phyloP scores from a whole-genome alignment of 768 basidiomycete genomes.

The Calocybe indica region DNA sequence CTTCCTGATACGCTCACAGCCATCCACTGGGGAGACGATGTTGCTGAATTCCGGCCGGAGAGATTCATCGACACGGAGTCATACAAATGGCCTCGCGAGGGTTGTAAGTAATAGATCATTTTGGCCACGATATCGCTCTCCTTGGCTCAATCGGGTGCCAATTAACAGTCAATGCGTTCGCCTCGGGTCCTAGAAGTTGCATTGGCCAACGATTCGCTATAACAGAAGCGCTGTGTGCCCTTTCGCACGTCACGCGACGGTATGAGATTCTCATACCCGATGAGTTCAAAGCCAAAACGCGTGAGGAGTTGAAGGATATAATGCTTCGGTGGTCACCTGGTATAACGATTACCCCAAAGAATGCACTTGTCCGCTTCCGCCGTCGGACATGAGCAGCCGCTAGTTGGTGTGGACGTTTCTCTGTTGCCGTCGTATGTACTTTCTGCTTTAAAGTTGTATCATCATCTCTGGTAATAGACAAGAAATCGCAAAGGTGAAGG shows the following conservation, averaged over 20 bases:
- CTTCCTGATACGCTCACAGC: constrained; percentile 19
- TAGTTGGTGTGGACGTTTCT: background rate
- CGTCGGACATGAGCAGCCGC: background rate
- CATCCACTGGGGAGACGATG: constrained; percentile 44
- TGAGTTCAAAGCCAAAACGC: constrained; percentile 19
- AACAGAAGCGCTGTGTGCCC: constrained; percentile 32
- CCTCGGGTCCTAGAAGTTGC: constrained; percentile 37
- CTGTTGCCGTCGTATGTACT: too few species aligned
- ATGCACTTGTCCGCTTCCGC: constrained; percentile 17
- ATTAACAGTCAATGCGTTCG: constrained; percentile 35
- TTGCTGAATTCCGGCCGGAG: constrained; percentile 37
- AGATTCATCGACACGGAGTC: constrained; percentile 44
- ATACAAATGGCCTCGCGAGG: constrained; percentile 47
- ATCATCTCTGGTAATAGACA: too few species aligned
- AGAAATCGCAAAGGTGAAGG: too few species aligned
- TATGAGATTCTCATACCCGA: constrained; percentile 36
- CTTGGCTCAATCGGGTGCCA: background rate
- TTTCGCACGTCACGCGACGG: constrained; percentile 35
- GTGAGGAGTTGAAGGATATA: constrained; percentile 24
- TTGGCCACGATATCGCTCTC: background rate
- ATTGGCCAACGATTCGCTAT: constrained; percentile 45
- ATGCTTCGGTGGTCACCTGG: constrained; percentile 32
- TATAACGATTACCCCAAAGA: constrained; percentile 27
- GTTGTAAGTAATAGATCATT: constrained; percentile 25
- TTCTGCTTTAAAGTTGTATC: too few species aligned